Evolutionary conservation across 2,329 filamentous ascomycete species (phyloP), one percentile per base, ranked within the genome.

Genomic region (Phialophora macrospora): DNA sequence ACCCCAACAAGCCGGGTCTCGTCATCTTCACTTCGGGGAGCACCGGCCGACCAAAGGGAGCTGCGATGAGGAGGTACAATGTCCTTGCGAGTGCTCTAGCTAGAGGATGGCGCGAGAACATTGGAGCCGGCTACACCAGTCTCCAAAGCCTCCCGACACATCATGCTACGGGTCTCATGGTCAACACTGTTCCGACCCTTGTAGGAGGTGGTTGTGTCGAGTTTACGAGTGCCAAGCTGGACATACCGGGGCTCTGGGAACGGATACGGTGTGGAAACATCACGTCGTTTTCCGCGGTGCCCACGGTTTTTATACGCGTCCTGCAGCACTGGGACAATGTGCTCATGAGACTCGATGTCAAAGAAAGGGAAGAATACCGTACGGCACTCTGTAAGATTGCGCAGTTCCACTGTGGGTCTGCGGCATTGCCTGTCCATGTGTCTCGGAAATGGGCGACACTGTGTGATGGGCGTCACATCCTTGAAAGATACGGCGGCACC

Each of bases 21-120:
- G 80, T 87, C 2, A 83, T 90, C 7, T 87, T 89, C 67, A 85
- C 83, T 0, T 84, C 84, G 2, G 84, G 85, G 0, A 85, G 84
- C 0, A 84, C 85, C 1, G 83, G 82, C 56, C 82, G 81, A 55
- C 84, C 85, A 0, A 86, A 87, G 65, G 88, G 86, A 1, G 84
- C 88, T 12, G 84, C 88, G 20, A 68, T 57, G 52, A 64, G 70
- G 12, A 60, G 70, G 17, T 57, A 56, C 12, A 60, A 61, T 49
- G 41, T 68, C n/a, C 69, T 74, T 22, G 72, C 69, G 3, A 70
- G 57, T 12, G 55, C 61, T 2, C 44, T 55, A 3, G 20, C 55
- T 54, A 7, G 70, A 74, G 30, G 71, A 2, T 71, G 74, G 26
- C 60, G 70, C 1, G 72, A 75, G 26, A 71, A 70, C 6, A 73